Base-by-base conservation (phyloP, 495 filamentous ascomycete species). In the Xylaria grammica region DNA sequence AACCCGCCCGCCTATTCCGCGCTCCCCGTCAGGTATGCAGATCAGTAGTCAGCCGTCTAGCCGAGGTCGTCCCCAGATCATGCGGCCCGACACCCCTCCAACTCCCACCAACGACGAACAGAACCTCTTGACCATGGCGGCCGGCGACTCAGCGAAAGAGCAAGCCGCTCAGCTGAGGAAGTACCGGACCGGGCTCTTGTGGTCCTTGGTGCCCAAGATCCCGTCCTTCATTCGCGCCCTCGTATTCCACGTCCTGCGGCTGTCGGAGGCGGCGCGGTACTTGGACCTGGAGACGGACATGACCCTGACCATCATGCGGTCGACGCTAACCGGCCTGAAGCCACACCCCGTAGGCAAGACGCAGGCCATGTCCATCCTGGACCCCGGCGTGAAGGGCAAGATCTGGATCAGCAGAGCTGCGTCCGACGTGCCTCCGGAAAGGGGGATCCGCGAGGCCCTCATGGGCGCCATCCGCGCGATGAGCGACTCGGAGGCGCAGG, bases 251-350 rank as follows among this genome's bases (percentile, higher is more conserved):
- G 72, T 86, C 3, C 77, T 96, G 17, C 81, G 81, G 30, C 74
- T 89, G 56, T 90, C 92, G 0, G 81, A 87, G 22, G 86, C 83
- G 2, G 84, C 89, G 0, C 82, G 85, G 22, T 92, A 94, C 80
- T 88, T 93, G 74, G 90, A 96, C 70, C 76, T 97, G 13, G 85
- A 87, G 38, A 94, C 91, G 11, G 90, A 90, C 44, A 70, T 97
- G 53, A 89, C 82, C 0, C 80, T 95, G 60, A 84, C 86, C 20
- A 72, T 95, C 20, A 67, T 97, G 30, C 89, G 92, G 20, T 82
- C 85, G 0, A 84, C 90, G 67, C 67, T 74, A 6, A 70, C 76
- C 4, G 56, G 69, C 3, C 29, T 65, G 7, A 73, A 72, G 29
- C 72, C 78, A 0, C 77, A 71, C 13, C 75, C 87, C 9, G 74